Base-by-base conservation (phyloP, 495 filamentous ascomycete species). In the Extremus antarcticus region DNA sequence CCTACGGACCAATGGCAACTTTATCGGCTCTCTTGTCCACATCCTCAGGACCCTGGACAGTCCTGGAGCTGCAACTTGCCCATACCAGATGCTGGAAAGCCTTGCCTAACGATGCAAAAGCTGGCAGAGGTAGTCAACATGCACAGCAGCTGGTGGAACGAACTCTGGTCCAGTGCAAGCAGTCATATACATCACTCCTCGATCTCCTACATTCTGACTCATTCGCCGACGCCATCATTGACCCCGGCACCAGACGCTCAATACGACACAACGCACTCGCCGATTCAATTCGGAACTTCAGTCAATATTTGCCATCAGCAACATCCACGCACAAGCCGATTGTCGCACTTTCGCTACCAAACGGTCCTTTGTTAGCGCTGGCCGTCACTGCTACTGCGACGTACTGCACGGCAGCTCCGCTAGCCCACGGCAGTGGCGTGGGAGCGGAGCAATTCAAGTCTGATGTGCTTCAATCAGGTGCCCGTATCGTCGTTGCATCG, bases 331-430 rank as follows among this genome's bases (percentile, higher is more conserved):
- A 35, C 16, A 69, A 70, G 40, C 68, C 68, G 23, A 57, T 67
- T 16, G 63, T 72, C 32, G 66, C 63, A 3, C 63, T 72, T 43
- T 61, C 64, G 24, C 50, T 72, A 0, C 64, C 67, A 22, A 72
- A 70, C 47, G 69, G 69, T 20, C 68, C 62, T 24, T 57, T 69
- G 2, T 56, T 70, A 2, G 69, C 67, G 3, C 48, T 68, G 16
- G 61, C 67, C 1, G 59, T 60, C 25, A 17, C 70, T 15, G 62
- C 68, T 0, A 63, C 66, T 23, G 55, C 69, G 3, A 63, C 61
- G 21, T 65, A 62, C 38, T 71, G 63, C 56, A 68, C 58, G 11
- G 67, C 67, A 32, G 67, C 65, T 19, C 69, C 69, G 7, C 47
- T 71, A 43, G 67, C 66, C 41, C 54, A 65, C 3, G 61, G 57